Base-by-base conservation (phyloP, 345 rosid genomes). In the Citrus inodora region DNA sequence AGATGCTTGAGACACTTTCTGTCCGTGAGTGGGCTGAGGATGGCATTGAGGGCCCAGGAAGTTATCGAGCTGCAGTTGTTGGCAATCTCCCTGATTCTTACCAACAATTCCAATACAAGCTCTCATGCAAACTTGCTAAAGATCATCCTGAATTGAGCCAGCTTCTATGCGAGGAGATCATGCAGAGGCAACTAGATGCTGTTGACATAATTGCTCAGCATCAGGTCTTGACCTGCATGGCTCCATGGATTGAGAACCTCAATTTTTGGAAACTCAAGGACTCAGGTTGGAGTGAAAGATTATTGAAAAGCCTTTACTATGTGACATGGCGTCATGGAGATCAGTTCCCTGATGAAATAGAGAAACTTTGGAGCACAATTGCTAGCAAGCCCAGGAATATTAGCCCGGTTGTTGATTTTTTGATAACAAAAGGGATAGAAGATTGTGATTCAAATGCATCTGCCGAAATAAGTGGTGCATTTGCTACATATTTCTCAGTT, bases 171-270 rank as follows among this genome's bases (percentile, higher is more conserved):
- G 97, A 96, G 83, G 99, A 96, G 87, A 96, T 94, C 75, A 96
- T 94, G 99, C 98, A 96, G 90, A 86, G 99, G 75, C 99, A 96
- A 88, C 94, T 96, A 74, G 99, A 96, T 82, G 99, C 99, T 73
- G 99, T 96, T 68, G 97, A 96, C 83, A 96, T 96, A 78, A 96
- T 96, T 83, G 97, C 98, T 46, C 99, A 96, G 84, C 99, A 96
- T 87, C 99, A 96, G 90, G 99, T 94, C 77, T 87, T 96, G 83
- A 96, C 99, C 9, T 96, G 99, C 84, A 92, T 96, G 99, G 99
- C 99, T 85, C 99, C 99, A 32, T 96, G 99, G 98, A 96, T 96
- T 85, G 99, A 96, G 86, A 96, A 96, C 73, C 97, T 96, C 70
- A 92, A 96, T 82, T 92, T 96, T 85, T 96, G 98, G 98, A 96